A percentile compares a stretch with the other conserved stretches of the same genome.
Evolutionary conservation across 345 rosid genomes (phyloP).

Genomic region (Xanthoceras sorbifolium): DNA sequence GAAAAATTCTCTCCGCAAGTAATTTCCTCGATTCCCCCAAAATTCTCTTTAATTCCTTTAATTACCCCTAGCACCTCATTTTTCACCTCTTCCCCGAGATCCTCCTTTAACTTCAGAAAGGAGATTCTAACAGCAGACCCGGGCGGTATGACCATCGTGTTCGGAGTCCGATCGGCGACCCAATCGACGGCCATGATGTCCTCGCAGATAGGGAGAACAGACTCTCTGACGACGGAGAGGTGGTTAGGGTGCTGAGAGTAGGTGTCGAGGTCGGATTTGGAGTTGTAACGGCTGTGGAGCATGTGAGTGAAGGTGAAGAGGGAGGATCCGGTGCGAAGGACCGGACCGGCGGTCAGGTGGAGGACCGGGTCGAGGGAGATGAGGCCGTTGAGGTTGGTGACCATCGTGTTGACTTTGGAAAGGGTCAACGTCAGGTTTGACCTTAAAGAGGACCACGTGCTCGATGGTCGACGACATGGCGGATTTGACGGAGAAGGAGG

Average conservation of each 20-base stretch:
- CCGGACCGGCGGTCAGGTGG: slow-evolving; percentile 62
- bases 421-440: slow-evolving; percentile 51
- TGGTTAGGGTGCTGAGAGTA: slow-evolving; percentile 70
- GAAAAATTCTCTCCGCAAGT: slow-evolving; percentile 78
- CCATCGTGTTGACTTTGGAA: slow-evolving; percentile 51
- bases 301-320: slow-evolving; percentile 67
- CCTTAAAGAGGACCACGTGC: slow-evolving; percentile 86
- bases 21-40: slow-evolving; percentile 45
- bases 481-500: slow-evolving; percentile 18
- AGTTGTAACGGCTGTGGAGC: slow-evolving; percentile 81
- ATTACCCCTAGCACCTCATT: slow-evolving; percentile 53
- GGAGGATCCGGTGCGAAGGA: slow-evolving; percentile 48
- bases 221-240: slow-evolving; percentile 55
- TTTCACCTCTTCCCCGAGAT: slow-evolving; percentile 41
- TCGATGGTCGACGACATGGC: slow-evolving; percentile 52
- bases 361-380: slow-evolving; percentile 55
- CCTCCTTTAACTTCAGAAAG: slow-evolving; percentile 65
- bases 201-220: slow-evolving; percentile 66
- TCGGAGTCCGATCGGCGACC: slow-evolving; percentile 46
- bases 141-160: slow-evolving; percentile 30
- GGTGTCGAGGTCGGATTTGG: slow-evolving; percentile 53
- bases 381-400: slow-evolving; percentile 58
- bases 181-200: slow-evolving; percentile 88
- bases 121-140: slow-evolving; percentile 50
- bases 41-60: slow-evolving; percentile 44